Base-by-base conservation (phyloP, 1,284 basidiomycete species). In the Fomitopsis schrenkii region DNA sequence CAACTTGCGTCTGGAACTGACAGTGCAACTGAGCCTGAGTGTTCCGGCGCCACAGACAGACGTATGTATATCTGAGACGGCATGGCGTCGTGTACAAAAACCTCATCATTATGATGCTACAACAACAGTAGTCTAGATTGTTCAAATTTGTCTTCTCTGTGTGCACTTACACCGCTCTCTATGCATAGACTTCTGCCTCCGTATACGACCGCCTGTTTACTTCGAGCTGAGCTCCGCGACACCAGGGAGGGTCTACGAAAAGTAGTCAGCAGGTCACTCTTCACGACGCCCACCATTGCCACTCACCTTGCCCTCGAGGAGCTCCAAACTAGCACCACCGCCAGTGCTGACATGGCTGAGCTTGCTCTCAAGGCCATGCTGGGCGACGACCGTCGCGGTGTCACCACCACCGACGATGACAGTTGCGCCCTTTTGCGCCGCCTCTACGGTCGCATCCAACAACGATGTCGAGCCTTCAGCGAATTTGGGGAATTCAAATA, bases 311-410 rank as follows among this genome's bases (percentile, higher is more conserved):
- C 97, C 97, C 81, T 98, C 96, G 66, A 98, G 84, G 57, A 98
- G 85, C 77, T 98, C 96, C 64, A 99, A 85, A 73, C 90, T 93
- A 52, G 97, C 97, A 68, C 97, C 97, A 66, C 97, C 97, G 66
- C 97, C 97, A 48, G 97, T 99, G 71, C 92, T 95, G 71, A 98
- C 94, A 78, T 99, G 97, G 76, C 92, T 95, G 67, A 99, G 83
- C 75, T 94, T 89, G 69, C 91, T 88, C 77, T 99, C 97, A 33
- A 85, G 85, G 14, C 80, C 80, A 71, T 93, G 86, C 67, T 95
- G 86, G 44, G 92, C 94, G 59, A 90, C 94, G 53, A 97, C 84
- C 14, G 95, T 97, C 28, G 95, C 95, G 54, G 94, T 97, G 76
- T 96, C 95, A 67, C 95, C 95, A 71, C 94, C 94, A 62, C 94